Conservation (phyloP, 495 filamentous ascomycete genomes). For the Halenospora varia region DNA sequence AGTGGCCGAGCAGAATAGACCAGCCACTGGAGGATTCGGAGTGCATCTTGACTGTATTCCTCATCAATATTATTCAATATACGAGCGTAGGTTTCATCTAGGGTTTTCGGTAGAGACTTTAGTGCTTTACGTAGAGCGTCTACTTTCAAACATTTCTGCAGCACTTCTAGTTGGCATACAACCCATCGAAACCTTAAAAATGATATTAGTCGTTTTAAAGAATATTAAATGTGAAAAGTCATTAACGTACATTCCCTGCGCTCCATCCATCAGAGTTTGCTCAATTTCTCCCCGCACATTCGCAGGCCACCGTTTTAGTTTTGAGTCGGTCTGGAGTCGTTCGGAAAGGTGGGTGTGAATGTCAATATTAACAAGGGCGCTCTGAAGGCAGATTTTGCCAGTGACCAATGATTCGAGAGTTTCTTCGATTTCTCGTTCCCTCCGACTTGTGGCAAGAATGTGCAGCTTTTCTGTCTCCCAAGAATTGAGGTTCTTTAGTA, state of each 20-base stretch:
- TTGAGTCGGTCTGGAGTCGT: conserved; percentile 9
- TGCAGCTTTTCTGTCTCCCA: conserved; percentile 4
- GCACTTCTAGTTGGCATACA: conserved; percentile 29
- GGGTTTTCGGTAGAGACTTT: conserved; percentile 24
- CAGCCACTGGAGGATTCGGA: conserved; percentile 28
- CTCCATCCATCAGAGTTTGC: background rate
- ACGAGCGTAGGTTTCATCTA: conserved; percentile 32
- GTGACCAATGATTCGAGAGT: background rate
- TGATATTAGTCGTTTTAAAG: background rate
- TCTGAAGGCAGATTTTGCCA: conserved; percentile 7
- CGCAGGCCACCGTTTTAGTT: background rate
- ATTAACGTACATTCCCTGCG: conserved; percentile 7
- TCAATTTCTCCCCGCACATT: background rate
- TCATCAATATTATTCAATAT: conserved; percentile 23
- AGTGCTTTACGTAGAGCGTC: conserved; percentile 18
- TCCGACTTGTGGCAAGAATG: conserved; percentile 14
- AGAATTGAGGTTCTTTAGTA: background rate
- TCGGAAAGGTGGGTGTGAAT: background rate
- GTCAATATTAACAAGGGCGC: background rate
- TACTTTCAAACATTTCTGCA: conserved; percentile 26
- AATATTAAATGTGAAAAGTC: background rate
- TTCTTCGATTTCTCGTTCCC: conserved; percentile 10
- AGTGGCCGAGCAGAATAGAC: conserved; percentile 26
- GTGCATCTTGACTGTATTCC: conserved; percentile 13
- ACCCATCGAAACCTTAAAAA: conserved; percentile 30